Evolutionary conservation across 345 rosid genomes (phyloP).

Genomic region (Eucalyptus coolabah): DNA sequence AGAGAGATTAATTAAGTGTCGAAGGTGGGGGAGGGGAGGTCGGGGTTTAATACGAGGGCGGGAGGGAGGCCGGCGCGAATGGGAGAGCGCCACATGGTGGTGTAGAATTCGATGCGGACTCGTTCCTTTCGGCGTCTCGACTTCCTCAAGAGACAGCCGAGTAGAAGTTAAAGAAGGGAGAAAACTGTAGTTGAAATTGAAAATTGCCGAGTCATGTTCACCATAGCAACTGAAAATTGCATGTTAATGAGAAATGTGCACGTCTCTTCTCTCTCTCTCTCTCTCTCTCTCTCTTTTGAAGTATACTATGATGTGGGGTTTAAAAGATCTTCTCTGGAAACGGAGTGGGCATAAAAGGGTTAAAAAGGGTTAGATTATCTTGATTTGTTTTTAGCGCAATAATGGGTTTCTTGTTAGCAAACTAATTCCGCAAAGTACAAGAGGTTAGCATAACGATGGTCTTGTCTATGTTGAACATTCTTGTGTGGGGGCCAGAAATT

Average conservation of each 20-base stretch:
- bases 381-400: not conserved
- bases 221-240: not conserved
- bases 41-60: not conserved
- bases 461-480: not conserved
- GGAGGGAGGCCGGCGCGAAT: constrained; percentile 19
- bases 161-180: not conserved
- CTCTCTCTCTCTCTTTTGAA: too few species aligned
- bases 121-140: constrained; percentile 26
- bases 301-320: not conserved
- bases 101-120: constrained; percentile 25
- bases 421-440: not conserved
- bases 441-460: not conserved
- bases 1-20: not conserved
- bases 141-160: not conserved
- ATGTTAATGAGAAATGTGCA: not conserved
- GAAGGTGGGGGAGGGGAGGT: not conserved
- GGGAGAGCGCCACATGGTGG: constrained; percentile 26
- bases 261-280: not conserved
- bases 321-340: not conserved
- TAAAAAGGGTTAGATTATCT: not conserved
- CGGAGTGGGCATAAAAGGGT: not conserved
- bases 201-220: not conserved
- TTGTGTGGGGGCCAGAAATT: not conserved
- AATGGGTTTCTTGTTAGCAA: not conserved
- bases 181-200: not conserved